A percentile compares a stretch with the other conserved stretches of the same genome.
These are phyloP conservation scores for Globisporangium rhizosaccharum DNA, from an alignment of 352 stramenopile genomes.

Conservation along the genomic window DNA sequence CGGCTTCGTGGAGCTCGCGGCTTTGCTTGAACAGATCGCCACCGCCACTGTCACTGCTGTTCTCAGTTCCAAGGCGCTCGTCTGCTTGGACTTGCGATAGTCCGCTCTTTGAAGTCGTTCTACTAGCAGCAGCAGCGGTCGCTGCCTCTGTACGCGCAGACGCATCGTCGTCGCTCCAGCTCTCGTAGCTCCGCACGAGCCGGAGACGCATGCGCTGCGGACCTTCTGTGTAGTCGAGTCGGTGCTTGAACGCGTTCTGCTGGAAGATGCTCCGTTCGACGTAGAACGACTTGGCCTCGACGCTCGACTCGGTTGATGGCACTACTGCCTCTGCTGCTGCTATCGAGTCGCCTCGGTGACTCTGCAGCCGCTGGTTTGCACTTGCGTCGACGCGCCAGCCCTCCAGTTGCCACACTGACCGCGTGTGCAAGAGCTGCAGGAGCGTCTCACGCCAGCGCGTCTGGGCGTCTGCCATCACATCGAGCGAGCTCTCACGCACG, in stretches of 20 bases:
- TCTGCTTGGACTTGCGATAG: too few species aligned
- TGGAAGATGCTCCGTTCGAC: conserved; percentile 45
- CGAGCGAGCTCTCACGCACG: conserved; percentile 25
- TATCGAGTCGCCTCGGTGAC: not conserved
- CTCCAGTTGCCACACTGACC: conserved; percentile 40
- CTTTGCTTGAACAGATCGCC: conserved; percentile 22
- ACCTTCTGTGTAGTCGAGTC: conserved; percentile 44
- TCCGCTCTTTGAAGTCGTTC: too few species aligned
- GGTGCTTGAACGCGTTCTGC: conserved; percentile 27
- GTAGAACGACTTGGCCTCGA: conserved; percentile 3
- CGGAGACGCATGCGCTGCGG: conserved; percentile 46
- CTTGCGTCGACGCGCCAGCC: conserved; percentile 17
- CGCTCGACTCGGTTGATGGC: too few species aligned
- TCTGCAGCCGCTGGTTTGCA: conserved; percentile 5
- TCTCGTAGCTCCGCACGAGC: conserved; percentile 34
- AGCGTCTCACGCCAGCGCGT: conserved; percentile 28
- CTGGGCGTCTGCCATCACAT: conserved; percentile 33
- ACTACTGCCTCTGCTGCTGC: not conserved
- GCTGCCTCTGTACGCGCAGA: not conserved
- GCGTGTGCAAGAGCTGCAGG: conserved; percentile 27
- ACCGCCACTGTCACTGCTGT: not conserved
- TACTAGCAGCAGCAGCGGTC: not conserved
- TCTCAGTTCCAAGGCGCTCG: too few species aligned
- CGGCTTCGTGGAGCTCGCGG: conserved; percentile 50
- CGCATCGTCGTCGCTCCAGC: not conserved